A percentile compares a stretch with the other conserved stretches of the same genome.
Evolutionary conservation across 2,329 filamentous ascomycete genomes (phyloP).

Genomic region (Fusarium sacchari): DNA sequence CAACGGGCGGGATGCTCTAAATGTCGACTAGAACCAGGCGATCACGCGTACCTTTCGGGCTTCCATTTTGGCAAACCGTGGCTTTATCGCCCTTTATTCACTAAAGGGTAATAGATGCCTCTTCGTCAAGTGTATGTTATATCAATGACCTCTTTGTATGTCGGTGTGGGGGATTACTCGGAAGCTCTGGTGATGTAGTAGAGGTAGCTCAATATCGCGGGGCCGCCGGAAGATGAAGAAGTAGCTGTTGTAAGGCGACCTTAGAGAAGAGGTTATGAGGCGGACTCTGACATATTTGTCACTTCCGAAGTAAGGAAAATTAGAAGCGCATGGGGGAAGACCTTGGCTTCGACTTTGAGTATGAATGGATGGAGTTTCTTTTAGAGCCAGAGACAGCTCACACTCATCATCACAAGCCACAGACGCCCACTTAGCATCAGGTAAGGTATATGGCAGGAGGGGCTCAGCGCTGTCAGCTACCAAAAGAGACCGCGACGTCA

Average conservation of each 20-base stretch:
- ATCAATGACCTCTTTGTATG: neutral
- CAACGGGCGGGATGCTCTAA: neutral
- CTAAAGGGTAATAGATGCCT: neutral
- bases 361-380: neutral
- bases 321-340: neutral
- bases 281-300: slow-evolving; percentile 29
- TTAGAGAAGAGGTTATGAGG: slow-evolving; percentile 21
- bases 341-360: neutral
- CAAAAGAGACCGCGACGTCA: slow-evolving; percentile 33
- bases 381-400: slow-evolving; percentile 5
- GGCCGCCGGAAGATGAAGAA: slow-evolving; percentile 26
- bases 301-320: neutral
- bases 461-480: slow-evolving; percentile 21
- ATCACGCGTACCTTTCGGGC: slow-evolving; percentile 51
- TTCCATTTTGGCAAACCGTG: slow-evolving; percentile 48
- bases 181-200: slow-evolving; percentile 1
- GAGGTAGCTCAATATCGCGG: slow-evolving; percentile 18
- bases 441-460: slow-evolving; percentile 9
- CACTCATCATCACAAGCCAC: slow-evolving; percentile 34
- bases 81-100: neutral
- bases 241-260: slow-evolving; percentile 24
- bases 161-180: neutral
- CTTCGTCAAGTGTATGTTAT: neutral
- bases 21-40: neutral
- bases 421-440: neutral